Percentiles rank a stretch among this genome's conserved stretches.
Conservation (phyloP, 805 yeast species). For the Henningerozyma blattae region DNA sequence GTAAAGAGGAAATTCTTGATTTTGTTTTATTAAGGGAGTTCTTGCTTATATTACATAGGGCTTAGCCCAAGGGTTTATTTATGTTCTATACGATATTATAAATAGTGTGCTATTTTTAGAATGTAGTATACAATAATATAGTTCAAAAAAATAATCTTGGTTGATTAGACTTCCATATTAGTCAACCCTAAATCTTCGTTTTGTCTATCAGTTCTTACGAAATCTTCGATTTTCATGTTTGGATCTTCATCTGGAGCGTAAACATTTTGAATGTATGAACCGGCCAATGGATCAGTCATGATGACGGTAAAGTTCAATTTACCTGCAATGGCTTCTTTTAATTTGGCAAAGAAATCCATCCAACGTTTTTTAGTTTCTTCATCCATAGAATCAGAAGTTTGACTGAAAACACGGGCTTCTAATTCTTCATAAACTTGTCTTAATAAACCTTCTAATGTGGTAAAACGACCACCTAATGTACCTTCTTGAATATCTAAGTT, state of each 20-base stretch:
- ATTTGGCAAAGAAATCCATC: slow-evolving; percentile 61
- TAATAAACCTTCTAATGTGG: slow-evolving; percentile 89
- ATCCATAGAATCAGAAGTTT: slow-evolving; percentile 88
- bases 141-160: too few species aligned
- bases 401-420: slow-evolving; percentile 69
- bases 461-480: slow-evolving; percentile 94
- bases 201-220: slow-evolving; percentile 77
- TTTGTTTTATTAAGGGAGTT: too few species aligned
- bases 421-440: slow-evolving; percentile 85
- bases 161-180: slow-evolving; percentile 30
- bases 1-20: too few species aligned
- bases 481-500: slow-evolving; percentile 88
- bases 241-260: slow-evolving; percentile 98
- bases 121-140: too few species aligned
- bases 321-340: slow-evolving; percentile 75
- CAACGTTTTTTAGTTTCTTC: slow-evolving; percentile 66
- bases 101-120: too few species aligned
- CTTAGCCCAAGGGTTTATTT: too few species aligned
- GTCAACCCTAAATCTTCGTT: slow-evolving; percentile 84
- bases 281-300: slow-evolving; percentile 92
- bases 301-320: slow-evolving; percentile 68
- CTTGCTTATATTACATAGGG: too few species aligned
- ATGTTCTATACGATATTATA: too few species aligned
- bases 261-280: slow-evolving; percentile 93
- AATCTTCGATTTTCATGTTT: slow-evolving; percentile 83